These are phyloP conservation scores for Xylariales sp. DNA, from an alignment of 2,329 filamentous ascomycete species.

Conservation along the genomic window DNA sequence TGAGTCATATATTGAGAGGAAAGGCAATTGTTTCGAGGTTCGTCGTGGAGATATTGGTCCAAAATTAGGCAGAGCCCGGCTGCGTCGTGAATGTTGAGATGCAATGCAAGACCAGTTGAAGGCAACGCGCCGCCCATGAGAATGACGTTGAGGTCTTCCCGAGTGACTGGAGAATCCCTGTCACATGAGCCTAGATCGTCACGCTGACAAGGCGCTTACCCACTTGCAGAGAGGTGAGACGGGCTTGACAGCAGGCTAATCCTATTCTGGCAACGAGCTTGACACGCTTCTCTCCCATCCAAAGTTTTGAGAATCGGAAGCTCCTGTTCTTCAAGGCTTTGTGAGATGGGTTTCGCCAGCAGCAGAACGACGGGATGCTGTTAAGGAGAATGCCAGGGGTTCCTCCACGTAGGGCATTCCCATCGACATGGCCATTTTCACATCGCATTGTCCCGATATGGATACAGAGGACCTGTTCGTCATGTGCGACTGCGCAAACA, in stretches of 20 bases:
- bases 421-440: background rate
- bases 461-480: conserved; percentile 21
- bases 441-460: background rate
- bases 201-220: background rate
- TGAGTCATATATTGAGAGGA: conserved; percentile 6
- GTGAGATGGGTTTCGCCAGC: background rate
- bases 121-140: too few relatives aligned
- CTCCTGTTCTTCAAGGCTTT: background rate
- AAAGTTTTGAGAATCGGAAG: background rate
- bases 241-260: background rate
- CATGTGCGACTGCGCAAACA: conserved; percentile 19
- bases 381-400: conserved; percentile 2
- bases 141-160: conserved; percentile 3
- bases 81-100: conserved; percentile 4
- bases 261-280: conserved; percentile 10
- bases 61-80: conserved; percentile 6
- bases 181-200: conserved; percentile 6
- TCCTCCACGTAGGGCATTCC: background rate
- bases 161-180: conserved; percentile 6
- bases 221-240: conserved; percentile 1
- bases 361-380: conserved; percentile 6
- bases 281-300: conserved; percentile 5
- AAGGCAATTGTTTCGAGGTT: background rate
- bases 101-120: too few relatives aligned
- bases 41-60: background rate